Percentiles rank a stretch among this genome's conserved stretches.
Conservation (phyloP, 2,329 filamentous ascomycete genomes). For the Trichoderma aggressivum region DNA sequence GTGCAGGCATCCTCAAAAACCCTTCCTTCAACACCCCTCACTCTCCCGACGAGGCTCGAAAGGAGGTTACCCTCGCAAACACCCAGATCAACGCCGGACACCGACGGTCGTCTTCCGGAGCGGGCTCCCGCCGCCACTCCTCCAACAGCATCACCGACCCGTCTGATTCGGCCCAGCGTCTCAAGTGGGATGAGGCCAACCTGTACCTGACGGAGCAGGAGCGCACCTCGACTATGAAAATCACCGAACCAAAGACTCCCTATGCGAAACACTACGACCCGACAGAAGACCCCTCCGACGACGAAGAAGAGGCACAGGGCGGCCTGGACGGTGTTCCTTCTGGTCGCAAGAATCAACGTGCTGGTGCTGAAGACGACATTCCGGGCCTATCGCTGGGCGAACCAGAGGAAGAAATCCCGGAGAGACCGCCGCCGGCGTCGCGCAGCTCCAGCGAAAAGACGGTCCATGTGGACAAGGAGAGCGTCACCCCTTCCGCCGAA, state of each 20-base stretch:
- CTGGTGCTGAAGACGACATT: constrained; percentile 67
- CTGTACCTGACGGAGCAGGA: constrained; percentile 96
- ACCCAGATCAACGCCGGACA: constrained; percentile 91
- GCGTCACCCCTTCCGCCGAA: constrained; percentile 57
- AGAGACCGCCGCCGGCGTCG: constrained; percentile 34
- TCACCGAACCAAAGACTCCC: constrained; percentile 96
- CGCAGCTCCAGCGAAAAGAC: constrained; percentile 56
- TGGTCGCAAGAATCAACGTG: constrained; percentile 37
- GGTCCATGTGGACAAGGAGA: constrained; percentile 72
- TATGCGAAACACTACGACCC: constrained; percentile 93
- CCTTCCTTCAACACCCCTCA: constrained; percentile 60
- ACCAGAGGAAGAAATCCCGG: constrained; percentile 70
- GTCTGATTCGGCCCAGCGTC: constrained; percentile 60
- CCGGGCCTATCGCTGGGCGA: constrained; percentile 89
- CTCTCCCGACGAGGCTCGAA: constrained; percentile 46
- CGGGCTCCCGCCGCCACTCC: constrained; percentile 70
- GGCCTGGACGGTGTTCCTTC: constrained; percentile 29
- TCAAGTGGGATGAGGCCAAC: constrained; percentile 99
- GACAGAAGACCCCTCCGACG: constrained; percentile 78
- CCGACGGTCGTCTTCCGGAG: constrained; percentile 73
- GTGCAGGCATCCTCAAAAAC: constrained; percentile 88
- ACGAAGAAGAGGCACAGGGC: constrained; percentile 42
- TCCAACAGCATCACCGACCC: constrained; percentile 44
- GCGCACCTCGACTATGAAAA: constrained; percentile 96
- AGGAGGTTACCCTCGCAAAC: constrained; percentile 90